phyloP scores from a whole-genome alignment of 306 rosid species.

The Lathyrus sativus region DNA sequence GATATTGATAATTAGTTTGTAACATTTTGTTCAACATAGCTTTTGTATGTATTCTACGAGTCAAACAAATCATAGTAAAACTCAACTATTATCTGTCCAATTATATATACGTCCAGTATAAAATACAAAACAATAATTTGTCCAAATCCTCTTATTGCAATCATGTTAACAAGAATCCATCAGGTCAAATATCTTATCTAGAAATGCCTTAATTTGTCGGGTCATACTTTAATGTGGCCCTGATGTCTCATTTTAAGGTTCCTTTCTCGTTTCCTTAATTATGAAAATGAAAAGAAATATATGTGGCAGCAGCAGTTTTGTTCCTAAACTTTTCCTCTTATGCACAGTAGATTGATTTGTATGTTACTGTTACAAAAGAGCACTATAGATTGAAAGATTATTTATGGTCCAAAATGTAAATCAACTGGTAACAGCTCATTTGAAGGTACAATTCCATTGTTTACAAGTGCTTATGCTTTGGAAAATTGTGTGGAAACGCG shows the following conservation, averaged over 20 bases:
- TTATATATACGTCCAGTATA: too few relatives aligned
- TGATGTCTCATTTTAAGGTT: conserved; percentile 5
- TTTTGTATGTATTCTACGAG: too few relatives aligned
- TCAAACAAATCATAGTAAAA: too few relatives aligned
- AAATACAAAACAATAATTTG: neutral
- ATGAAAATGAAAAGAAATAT: neutral
- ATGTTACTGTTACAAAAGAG: neutral
- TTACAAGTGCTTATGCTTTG: neutral
- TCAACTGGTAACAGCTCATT: neutral
- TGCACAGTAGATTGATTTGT: neutral
- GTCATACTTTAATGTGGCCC: conserved; percentile 15
- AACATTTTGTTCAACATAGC: too few relatives aligned
- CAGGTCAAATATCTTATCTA: conserved; percentile 3
- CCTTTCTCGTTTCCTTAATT: neutral
- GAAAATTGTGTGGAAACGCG: neutral
- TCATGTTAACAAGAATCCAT: neutral
- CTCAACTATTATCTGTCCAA: too few relatives aligned
- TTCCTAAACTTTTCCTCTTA: neutral
- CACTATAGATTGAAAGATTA: neutral
- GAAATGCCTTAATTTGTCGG: conserved; percentile 3
- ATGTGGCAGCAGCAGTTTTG: neutral
- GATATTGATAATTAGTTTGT: too few relatives aligned
- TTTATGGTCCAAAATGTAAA: conserved; percentile 11
- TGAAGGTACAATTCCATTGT: neutral
- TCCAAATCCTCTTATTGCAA: neutral